Conservation (phyloP, 768 basidiomycete genomes). For the Cyathus striatus region DNA sequence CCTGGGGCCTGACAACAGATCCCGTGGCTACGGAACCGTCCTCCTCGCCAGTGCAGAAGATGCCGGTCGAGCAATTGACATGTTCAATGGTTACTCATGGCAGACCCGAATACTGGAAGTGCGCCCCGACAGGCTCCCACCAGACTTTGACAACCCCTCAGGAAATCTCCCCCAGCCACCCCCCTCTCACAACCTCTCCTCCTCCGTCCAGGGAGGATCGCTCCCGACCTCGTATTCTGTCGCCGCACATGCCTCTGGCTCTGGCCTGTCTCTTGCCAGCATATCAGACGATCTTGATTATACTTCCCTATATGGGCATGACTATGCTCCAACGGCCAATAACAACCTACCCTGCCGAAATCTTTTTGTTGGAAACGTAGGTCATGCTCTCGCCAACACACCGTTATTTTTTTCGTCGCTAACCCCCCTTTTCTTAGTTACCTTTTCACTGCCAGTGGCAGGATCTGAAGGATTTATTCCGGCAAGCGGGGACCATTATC, state of each 20-base stretch:
- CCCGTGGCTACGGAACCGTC: slow-evolving; percentile 92
- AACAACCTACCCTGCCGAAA: slow-evolving; percentile 38
- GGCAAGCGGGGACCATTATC: slow-evolving; percentile 84
- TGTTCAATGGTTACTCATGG: slow-evolving; percentile 98
- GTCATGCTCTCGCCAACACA: slow-evolving; percentile 9
- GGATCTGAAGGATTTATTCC: slow-evolving; percentile 94
- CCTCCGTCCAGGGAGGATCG: neutral
- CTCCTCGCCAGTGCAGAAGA: slow-evolving; percentile 93
- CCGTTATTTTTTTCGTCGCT: neutral
- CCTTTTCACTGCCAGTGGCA: slow-evolving; percentile 98
- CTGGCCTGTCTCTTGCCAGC: neutral
- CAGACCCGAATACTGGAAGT: slow-evolving; percentile 91
- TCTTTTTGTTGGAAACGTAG: slow-evolving; percentile 89
- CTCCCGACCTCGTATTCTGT: neutral
- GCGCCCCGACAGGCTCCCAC: slow-evolving; percentile 76
- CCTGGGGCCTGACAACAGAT: slow-evolving; percentile 84
- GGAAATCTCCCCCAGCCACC: slow-evolving; percentile 11
- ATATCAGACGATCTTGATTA: slow-evolving; percentile 5
- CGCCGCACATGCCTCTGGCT: neutral
- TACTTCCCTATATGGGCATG: slow-evolving; percentile 7
- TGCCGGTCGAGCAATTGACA: slow-evolving; percentile 89
- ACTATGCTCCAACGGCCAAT: slow-evolving; percentile 17
- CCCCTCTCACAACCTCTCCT: neutral
- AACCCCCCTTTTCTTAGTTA: slow-evolving; percentile 51
- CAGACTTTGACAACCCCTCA: slow-evolving; percentile 46